Conservation (phyloP, 2,329 filamentous ascomycete genomes). For the Sclerotinia spermophila region DNA sequence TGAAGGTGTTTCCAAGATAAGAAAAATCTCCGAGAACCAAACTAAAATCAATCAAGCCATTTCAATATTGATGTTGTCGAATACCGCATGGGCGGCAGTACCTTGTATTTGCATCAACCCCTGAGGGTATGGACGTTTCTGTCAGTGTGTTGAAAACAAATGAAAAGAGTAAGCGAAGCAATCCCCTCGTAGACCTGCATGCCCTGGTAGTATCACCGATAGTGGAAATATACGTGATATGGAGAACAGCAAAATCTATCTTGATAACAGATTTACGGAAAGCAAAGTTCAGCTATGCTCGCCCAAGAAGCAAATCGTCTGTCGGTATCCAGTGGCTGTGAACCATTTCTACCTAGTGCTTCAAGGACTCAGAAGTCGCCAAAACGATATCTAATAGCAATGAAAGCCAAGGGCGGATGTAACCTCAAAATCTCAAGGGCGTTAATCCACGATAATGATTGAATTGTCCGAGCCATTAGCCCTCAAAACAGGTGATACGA, state of each 20-base stretch:
- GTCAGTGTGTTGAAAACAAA: background rate
- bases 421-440: background rate
- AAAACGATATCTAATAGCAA: no score
- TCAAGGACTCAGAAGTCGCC: background rate
- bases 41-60: background rate
- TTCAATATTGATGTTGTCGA: background rate
- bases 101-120: slow-evolving; percentile 4
- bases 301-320: background rate
- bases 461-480: slow-evolving; percentile 5
- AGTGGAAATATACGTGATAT: background rate
- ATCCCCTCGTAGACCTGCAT: slow-evolving; percentile 3
- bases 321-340: slow-evolving; percentile 4
- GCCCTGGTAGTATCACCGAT: background rate
- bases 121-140: background rate
- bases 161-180: background rate
- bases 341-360: background rate
- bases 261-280: background rate
- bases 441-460: slow-evolving; percentile 14
- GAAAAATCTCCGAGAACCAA: background rate
- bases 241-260: background rate
- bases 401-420: background rate
- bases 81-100: slow-evolving; percentile 6
- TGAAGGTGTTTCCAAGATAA: slow-evolving; percentile 12
- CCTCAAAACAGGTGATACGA: background rate
- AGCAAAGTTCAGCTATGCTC: background rate